Percentiles rank a stretch among this genome's conserved stretches.
phyloP scores from a whole-genome alignment of 306 rosid genomes.

The Castanea crenata region DNA sequence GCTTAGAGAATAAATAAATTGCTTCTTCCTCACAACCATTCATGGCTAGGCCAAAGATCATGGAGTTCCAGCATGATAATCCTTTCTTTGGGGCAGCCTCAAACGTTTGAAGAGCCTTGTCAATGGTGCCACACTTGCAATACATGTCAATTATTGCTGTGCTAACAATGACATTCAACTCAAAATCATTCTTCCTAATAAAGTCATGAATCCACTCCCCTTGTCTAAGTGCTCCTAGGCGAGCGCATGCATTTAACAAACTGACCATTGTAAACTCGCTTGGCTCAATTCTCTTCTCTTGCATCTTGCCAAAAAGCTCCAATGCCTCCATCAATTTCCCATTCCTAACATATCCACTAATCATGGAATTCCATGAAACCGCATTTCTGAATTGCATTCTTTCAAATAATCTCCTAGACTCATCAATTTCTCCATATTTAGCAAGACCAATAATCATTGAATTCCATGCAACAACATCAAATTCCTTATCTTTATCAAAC shows the following conservation, averaged over 20 bases:
- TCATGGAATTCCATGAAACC: conserved; percentile 78
- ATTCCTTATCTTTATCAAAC: conserved; percentile 49
- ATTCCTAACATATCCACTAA: conserved; percentile 86
- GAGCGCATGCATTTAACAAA: conserved; percentile 77
- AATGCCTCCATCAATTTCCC: conserved; percentile 55
- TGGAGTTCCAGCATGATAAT: conserved; percentile 78
- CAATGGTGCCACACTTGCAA: conserved; percentile 69
- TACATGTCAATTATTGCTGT: conserved; percentile 87
- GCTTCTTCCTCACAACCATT: conserved; percentile 71
- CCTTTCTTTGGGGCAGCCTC: conserved; percentile 44
- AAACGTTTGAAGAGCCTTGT: conserved; percentile 59
- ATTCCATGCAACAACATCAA: conserved; percentile 68
- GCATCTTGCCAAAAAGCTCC: conserved; percentile 63
- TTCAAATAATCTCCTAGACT: conserved; percentile 66
- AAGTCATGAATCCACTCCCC: conserved; percentile 83
- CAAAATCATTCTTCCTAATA: conserved; percentile 50
- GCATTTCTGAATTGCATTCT: conserved; percentile 49
- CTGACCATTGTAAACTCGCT: conserved; percentile 90
- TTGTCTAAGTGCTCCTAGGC: conserved; percentile 72
- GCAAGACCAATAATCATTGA: conserved; percentile 78
- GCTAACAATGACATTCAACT: conserved; percentile 54
- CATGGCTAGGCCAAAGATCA: conserved; percentile 71
- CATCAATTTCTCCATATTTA: conserved; percentile 67
- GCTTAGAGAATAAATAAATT: conserved; percentile 51
- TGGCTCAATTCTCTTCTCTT: conserved; percentile 44